Base-by-base conservation (phyloP, 345 rosid species). In the Laguncularia racemosa region DNA sequence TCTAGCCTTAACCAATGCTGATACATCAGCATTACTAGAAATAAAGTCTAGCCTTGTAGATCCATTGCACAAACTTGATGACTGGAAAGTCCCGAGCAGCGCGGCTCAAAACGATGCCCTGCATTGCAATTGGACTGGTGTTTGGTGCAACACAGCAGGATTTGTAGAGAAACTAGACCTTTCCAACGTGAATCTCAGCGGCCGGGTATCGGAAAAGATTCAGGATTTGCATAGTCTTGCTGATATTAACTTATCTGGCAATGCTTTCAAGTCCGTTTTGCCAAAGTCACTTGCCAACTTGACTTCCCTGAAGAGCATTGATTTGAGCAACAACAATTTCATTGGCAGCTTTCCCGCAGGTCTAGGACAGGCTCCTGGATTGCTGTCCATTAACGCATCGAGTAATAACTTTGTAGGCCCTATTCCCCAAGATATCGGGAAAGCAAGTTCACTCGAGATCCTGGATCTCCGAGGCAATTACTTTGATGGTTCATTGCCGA, bases 381-480 rank as follows among this genome's bases (percentile, higher is more conserved):
- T 92, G 63, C 79, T 78, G 53, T 75, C 66, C 55, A 79, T 92
- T 60, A 92, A 86, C 52, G 96, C 84, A 1, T 92, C 96, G 2
- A 81, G 89, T 80, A 92, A 92, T 75, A 84, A 81, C 67, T 89
- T 92, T 59, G 81, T 79, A 2, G 96, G 98, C 13, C 53, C 67
- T 74, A 83, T 89, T 13, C 96, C 93, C 0, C 91, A 78, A 62
- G 98, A 92, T 78, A 86, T 92, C 13, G 84, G 91, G 51, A 83
- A 81, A 55, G 84, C 92, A 50, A 79, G 86, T 6, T 21, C 65
- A 11, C 83, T 92, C 20, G 82, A 78, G 63, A 83, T 62, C 70
- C 52, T 92, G 43, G 98, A 92, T 66, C 65, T 92, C 54, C 75
- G 95, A 71, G 96, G 96, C 63, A 84, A 88, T 71, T 86, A 73